Evolutionary conservation across 164 flowering plant species (phyloP).

Genomic region (Platanus orientalis): DNA sequence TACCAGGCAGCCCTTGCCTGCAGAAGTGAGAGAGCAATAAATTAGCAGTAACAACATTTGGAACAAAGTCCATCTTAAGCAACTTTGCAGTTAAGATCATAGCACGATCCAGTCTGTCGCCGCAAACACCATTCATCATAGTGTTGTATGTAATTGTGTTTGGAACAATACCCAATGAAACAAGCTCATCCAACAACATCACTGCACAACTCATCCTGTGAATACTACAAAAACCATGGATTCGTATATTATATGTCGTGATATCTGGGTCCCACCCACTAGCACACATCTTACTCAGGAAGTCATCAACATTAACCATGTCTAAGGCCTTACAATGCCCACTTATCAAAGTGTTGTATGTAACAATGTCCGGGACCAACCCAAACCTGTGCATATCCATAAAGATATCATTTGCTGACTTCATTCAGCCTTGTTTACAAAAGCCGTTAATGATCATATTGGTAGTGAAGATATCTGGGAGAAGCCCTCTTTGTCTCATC

Average conservation of each 20-base stretch:
- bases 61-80: constrained; percentile 80
- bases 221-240: constrained; percentile 52
- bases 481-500: constrained; percentile 73
- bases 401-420: constrained; percentile 47
- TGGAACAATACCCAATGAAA: constrained; percentile 64
- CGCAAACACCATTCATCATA: constrained; percentile 65
- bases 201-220: constrained; percentile 56
- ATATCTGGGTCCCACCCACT: constrained; percentile 73
- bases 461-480: constrained; percentile 66
- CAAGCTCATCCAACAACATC: constrained; percentile 63
- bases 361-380: constrained; percentile 62
- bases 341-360: constrained; percentile 75
- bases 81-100: constrained; percentile 69
- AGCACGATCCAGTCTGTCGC: constrained; percentile 68
- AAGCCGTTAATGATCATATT: constrained; percentile 76
- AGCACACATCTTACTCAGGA: constrained; percentile 44
- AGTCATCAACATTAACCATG: constrained; percentile 46
- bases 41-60: constrained; percentile 70
- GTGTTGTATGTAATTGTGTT: constrained; percentile 83
- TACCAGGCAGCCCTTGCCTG: constrained; percentile 75
- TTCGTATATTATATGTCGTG: constrained; percentile 66
- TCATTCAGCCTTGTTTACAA: constrained; percentile 69
- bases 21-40: constrained; percentile 66
- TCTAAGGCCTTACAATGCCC: constrained; percentile 73
- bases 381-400: constrained; percentile 54